A percentile compares a stretch with the other conserved stretches of the same genome.
These are phyloP conservation scores for Lyophyllum atratum DNA, from an alignment of 768 basidiomycete species.

Conservation along the genomic window DNA sequence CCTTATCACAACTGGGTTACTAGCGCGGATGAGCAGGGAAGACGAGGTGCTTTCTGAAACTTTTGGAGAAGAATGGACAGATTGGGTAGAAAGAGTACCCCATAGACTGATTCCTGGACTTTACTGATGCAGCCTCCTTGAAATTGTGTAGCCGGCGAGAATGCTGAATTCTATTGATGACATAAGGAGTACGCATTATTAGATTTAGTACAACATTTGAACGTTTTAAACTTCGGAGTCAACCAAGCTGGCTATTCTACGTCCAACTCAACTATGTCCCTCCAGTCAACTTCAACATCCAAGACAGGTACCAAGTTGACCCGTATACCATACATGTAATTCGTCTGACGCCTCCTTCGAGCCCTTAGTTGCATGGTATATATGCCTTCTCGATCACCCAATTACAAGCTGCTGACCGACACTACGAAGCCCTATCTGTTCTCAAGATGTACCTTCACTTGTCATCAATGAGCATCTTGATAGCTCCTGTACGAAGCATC, in stretches of 20 bases:
- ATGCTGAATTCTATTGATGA: neutral
- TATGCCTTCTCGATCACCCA: neutral
- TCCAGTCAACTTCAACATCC: neutral
- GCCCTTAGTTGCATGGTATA: constrained; percentile 21
- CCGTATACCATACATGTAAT: neutral
- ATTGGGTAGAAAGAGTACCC: constrained; percentile 46
- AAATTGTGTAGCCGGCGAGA: neutral
- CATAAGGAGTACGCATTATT: too few species aligned
- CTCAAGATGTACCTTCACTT: constrained; percentile 36
- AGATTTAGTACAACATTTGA: too few species aligned
- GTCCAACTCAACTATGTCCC: neutral
- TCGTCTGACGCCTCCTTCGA: neutral
- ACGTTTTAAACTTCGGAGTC: too few species aligned
- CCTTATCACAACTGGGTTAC: constrained; percentile 32
- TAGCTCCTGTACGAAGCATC: constrained; percentile 36
- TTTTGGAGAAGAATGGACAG: constrained; percentile 44
- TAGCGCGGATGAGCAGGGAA: constrained; percentile 46
- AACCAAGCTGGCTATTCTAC: too few species aligned
- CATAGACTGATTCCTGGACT: constrained; percentile 51
- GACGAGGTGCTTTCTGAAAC: constrained; percentile 40
- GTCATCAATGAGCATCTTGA: constrained; percentile 57
- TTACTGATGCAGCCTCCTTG: constrained; percentile 28
- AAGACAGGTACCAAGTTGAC: constrained; percentile 10
- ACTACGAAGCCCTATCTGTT: constrained; percentile 49
- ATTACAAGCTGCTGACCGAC: neutral